A percentile compares a stretch with the other conserved stretches of the same genome.
Conservation (phyloP, 139 green algal species). For the Ostreobium quekettii region DNA sequence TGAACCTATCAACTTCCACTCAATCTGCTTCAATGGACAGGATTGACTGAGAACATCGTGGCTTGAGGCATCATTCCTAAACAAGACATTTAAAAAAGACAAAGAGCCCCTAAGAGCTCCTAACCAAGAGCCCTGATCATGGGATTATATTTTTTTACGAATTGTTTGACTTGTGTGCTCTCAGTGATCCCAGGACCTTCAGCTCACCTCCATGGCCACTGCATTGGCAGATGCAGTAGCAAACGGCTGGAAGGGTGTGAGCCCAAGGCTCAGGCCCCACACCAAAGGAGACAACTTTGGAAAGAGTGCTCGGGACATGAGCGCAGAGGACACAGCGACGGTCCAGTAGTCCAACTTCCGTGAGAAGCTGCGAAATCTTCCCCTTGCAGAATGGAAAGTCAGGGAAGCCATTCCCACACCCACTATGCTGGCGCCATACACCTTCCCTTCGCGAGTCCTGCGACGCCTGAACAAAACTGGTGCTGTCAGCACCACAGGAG, state of each 20-base stretch:
- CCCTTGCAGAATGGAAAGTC: conserved; percentile 45
- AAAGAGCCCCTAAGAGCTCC: no score
- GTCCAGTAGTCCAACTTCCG: conserved; percentile 65
- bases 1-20: background rate
- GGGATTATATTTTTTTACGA: background rate
- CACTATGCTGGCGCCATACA: conserved; percentile 46
- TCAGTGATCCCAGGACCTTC: no score
- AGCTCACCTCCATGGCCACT: conserved; percentile 43
- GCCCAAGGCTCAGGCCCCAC: conserved; percentile 30
- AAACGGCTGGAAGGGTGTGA: conserved; percentile 60
- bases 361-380: conserved; percentile 30
- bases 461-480: conserved; percentile 25
- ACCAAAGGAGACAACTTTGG: conserved; percentile 20
- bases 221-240: conserved; percentile 33
- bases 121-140: no score
- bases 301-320: conserved; percentile 41
- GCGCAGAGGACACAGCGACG: conserved; percentile 26
- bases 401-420: conserved; percentile 38
- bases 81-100: background rate
- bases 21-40: background rate
- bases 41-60: background rate
- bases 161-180: background rate
- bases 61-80: background rate
- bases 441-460: conserved; percentile 29
- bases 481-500: background rate